phyloP scores from a whole-genome alignment of 768 basidiomycete species.

The Hebeloma cylindrosporum region DNA sequence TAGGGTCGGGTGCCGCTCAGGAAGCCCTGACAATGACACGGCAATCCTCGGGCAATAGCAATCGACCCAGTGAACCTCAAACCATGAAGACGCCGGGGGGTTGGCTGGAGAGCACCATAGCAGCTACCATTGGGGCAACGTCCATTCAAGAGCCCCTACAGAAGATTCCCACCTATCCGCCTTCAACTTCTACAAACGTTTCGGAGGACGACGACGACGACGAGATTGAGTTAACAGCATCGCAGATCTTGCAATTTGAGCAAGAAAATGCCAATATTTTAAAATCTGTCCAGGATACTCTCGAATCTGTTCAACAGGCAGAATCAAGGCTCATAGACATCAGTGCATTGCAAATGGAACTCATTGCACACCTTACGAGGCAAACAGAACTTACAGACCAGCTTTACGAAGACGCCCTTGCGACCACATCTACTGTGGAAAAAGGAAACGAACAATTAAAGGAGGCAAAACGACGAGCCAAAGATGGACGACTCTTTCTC shows the following conservation, averaged over 20 bases:
- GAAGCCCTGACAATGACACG: constrained; percentile 55
- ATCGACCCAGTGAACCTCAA: constrained; percentile 20
- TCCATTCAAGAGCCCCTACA: constrained; percentile 24
- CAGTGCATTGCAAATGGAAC: constrained; percentile 87
- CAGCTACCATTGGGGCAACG: constrained; percentile 55
- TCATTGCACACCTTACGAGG: constrained; percentile 81
- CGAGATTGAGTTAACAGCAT: constrained; percentile 78
- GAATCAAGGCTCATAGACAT: constrained; percentile 93
- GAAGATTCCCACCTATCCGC: constrained; percentile 28
- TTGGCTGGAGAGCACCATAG: constrained; percentile 66
- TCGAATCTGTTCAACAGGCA: constrained; percentile 88
- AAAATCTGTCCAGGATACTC: constrained; percentile 78
- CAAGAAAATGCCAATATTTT: constrained; percentile 87
- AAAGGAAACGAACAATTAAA: constrained; percentile 89
- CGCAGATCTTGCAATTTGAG: constrained; percentile 92
- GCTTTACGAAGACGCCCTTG: constrained; percentile 92
- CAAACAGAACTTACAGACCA: constrained; percentile 94
- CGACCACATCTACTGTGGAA: constrained; percentile 80
- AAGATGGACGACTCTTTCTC: constrained; percentile 87
- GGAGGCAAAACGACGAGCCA: constrained; percentile 84
- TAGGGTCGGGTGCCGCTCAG: constrained; percentile 77
- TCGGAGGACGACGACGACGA: constrained; percentile 67
- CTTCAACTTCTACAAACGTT: constrained; percentile 32
- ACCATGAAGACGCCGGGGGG: constrained; percentile 34
- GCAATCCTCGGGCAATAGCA: constrained; percentile 27